Conservation (phyloP, 306 rosid genomes). For the Trifolium dubium region DNA sequence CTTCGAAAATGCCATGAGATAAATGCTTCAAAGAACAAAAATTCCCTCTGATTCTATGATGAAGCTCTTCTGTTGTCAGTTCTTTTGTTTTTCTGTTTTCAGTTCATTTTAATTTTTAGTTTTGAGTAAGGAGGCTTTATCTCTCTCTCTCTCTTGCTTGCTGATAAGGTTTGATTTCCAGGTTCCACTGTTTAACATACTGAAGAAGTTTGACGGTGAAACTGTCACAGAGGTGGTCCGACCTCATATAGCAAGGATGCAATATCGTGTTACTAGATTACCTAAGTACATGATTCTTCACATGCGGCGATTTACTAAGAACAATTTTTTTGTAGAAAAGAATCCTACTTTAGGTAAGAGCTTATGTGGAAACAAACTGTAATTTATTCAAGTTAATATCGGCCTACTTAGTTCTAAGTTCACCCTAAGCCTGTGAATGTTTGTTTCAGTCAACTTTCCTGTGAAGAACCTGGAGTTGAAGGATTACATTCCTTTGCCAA, state of each 20-base stretch:
- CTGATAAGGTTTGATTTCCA: conserved; percentile 47
- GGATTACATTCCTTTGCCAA: conserved; percentile 92
- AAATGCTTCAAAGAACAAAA: not conserved
- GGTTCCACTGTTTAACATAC: conserved; percentile 95
- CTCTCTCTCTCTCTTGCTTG: conserved; percentile 9
- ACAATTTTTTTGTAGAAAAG: conserved; percentile 96
- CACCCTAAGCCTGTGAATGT: conserved; percentile 23
- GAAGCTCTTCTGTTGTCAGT: not conserved
- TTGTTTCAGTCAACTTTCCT: conserved; percentile 83
- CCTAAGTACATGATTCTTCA: conserved; percentile 86
- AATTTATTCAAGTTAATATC: conserved; percentile 25
- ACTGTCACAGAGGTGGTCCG: conserved; percentile 92
- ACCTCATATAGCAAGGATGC: conserved; percentile 91
- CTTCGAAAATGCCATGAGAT: not conserved
- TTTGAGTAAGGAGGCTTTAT: not conserved
- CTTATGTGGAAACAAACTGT: conserved; percentile 9
- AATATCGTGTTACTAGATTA: conserved; percentile 83
- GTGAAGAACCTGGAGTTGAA: conserved; percentile 95
- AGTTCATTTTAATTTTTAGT: conserved; percentile 21
- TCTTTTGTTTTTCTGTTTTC: conserved; percentile 11
- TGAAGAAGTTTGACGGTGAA: conserved; percentile 97
- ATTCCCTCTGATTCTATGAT: not conserved
- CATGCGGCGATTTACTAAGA: conserved; percentile 93
- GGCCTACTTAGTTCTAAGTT: conserved; percentile 24
- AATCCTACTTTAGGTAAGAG: conserved; percentile 88